A percentile compares a stretch with the other conserved stretches of the same genome.
phyloP scores from a whole-genome alignment of 2,329 filamentous ascomycete species.

The Cladosporium sp. region DNA sequence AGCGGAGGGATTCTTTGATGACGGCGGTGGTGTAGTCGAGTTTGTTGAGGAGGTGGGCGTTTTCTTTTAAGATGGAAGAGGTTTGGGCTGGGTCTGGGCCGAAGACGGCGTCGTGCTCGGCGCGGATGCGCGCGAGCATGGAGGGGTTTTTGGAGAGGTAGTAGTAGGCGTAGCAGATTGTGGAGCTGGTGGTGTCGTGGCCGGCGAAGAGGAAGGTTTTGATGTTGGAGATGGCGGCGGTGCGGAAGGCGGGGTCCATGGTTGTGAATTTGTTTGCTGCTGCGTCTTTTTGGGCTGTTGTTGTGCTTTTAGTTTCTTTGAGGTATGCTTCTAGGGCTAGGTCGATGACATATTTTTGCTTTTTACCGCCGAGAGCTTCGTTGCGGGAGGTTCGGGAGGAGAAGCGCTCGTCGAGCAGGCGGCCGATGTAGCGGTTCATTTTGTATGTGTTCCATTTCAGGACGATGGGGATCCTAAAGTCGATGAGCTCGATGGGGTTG shows the following conservation, averaged over 20 bases:
- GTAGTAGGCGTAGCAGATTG: conserved; percentile 42
- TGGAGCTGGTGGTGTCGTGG: conserved; percentile 44
- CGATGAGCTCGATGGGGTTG: conserved; percentile 39
- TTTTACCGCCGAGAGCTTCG: conserved; percentile 23
- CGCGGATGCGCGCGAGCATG: conserved; percentile 39
- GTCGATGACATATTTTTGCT: conserved; percentile 37
- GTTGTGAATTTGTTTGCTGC: conserved; percentile 27
- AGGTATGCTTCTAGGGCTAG: conserved; percentile 40
- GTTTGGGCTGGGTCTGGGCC: conserved; percentile 40
- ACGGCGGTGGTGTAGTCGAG: conserved; percentile 55
- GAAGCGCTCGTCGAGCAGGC: conserved; percentile 41
- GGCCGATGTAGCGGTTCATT: conserved; percentile 39
- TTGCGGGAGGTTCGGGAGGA: conserved; percentile 34
- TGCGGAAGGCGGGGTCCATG: conserved; percentile 40
- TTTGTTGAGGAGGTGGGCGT: conserved; percentile 51
- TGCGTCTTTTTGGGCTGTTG: conserved; percentile 25
- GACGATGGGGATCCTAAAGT: conserved; percentile 39
- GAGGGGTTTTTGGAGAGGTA: conserved; percentile 40
- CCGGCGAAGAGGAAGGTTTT: conserved; percentile 47
- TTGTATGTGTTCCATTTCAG: conserved; percentile 37
- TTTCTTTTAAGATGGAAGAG: conserved; percentile 41
- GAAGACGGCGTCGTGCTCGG: conserved; percentile 56
- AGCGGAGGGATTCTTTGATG: conserved; percentile 55
- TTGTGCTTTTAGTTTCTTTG: conserved; percentile 32
- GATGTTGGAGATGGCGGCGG: conserved; percentile 38